A percentile compares a stretch with the other conserved stretches of the same genome.
Conservation (phyloP, 148 eudicot genomes). For the Amaranthus cruentus region DNA sequence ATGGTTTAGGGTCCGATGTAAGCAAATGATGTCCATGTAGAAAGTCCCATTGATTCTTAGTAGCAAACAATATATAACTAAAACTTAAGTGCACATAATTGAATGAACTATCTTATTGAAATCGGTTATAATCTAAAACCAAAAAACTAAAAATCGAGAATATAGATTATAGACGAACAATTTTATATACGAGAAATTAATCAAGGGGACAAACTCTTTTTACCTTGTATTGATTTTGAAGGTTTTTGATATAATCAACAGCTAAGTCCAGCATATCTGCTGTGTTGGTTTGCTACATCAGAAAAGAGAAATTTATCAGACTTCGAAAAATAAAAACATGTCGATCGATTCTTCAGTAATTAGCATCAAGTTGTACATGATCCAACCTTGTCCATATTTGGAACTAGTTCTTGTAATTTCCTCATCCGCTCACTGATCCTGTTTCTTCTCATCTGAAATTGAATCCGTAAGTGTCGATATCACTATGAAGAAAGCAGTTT, state of each 20-base stretch:
- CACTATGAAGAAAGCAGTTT: too few relatives aligned
- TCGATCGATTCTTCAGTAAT: not conserved
- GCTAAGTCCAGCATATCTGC: slow-evolving; percentile 89
- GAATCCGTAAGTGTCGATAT: not conserved
- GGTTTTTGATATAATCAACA: slow-evolving; percentile 72
- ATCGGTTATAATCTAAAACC: too few relatives aligned
- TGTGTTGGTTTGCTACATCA: slow-evolving; percentile 78
- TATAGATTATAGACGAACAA: too few relatives aligned
- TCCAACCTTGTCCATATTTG: slow-evolving; percentile 92
- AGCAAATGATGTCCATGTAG: too few relatives aligned
- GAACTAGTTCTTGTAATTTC: slow-evolving; percentile 86
- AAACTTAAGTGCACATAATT: too few relatives aligned
- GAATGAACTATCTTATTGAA: too few relatives aligned
- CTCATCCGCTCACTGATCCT: slow-evolving; percentile 88
- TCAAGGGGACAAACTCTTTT: not conserved
- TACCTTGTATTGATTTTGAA: slow-evolving; percentile 71
- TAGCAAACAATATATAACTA: too few relatives aligned
- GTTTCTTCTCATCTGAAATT: slow-evolving; percentile 67
- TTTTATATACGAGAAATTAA: not conserved
- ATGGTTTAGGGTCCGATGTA: too few relatives aligned
- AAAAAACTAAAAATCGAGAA: not conserved
- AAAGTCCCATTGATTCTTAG: too few relatives aligned
- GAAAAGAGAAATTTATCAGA: slow-evolving; percentile 10
- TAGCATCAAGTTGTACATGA: not conserved
- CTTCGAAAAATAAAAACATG: not conserved